Conservation (phyloP, 768 basidiomycete species). For the Boletus subparvulus region DNA sequence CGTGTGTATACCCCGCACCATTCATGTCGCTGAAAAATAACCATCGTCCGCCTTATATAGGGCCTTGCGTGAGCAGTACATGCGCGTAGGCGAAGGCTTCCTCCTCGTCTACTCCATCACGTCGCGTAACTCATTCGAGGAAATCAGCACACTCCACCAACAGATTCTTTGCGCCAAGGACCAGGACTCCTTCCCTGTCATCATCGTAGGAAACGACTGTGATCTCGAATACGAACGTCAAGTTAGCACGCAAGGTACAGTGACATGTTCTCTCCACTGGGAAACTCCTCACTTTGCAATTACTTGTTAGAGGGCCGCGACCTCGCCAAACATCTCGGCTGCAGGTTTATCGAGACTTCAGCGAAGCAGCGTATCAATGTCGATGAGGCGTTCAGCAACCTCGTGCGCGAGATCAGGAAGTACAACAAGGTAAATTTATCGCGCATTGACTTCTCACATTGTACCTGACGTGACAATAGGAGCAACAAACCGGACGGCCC, state of each 20-base stretch:
- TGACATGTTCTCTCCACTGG: background rate
- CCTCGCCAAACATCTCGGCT: slow-evolving; percentile 91
- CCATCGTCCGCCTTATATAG: slow-evolving; percentile 38
- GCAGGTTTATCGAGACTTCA: slow-evolving; percentile 94
- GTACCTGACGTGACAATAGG: slow-evolving; percentile 40
- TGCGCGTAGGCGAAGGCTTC: slow-evolving; percentile 98
- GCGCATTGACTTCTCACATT: background rate
- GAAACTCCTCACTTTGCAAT: background rate
- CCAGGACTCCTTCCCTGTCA: slow-evolving; percentile 91
- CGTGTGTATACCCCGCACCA: slow-evolving; percentile 51
- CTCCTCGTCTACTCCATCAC: slow-evolving; percentile 97
- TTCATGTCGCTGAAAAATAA: background rate
- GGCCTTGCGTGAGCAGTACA: slow-evolving; percentile 99
- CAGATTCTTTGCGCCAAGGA: slow-evolving; percentile 97
- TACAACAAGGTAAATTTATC: slow-evolving; percentile 76
- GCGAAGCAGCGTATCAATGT: slow-evolving; percentile 97
- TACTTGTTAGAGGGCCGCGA: slow-evolving; percentile 86
- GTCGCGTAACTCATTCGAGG: slow-evolving; percentile 96
- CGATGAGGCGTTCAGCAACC: slow-evolving; percentile 90
- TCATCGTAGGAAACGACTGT: slow-evolving; percentile 97
- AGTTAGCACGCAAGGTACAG: slow-evolving; percentile 89
- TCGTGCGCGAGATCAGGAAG: slow-evolving; percentile 90
- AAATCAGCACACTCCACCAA: slow-evolving; percentile 94
- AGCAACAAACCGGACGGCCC: slow-evolving; percentile 77
- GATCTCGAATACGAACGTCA: slow-evolving; percentile 96